These are phyloP conservation scores for Xylaria sp. DNA, from an alignment of 2,329 filamentous ascomycete genomes.

Conservation along the genomic window DNA sequence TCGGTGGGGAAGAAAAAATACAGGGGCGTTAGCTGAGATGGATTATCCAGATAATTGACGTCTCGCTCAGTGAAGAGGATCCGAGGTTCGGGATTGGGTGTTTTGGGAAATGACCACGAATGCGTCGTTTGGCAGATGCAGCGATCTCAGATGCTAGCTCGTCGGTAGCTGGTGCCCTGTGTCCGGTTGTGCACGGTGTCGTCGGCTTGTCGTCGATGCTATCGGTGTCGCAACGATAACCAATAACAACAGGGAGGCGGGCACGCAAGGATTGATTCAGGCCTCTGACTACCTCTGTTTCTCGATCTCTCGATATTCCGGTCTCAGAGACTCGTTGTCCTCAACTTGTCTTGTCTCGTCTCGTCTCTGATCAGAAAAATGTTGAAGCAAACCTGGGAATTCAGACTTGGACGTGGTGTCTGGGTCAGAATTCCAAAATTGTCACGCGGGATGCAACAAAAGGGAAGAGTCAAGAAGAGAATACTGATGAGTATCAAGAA, in stretches of 20 bases:
- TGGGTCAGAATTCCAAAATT: constrained; percentile 17
- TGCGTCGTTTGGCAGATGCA: constrained; percentile 38
- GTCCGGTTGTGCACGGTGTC: neutral
- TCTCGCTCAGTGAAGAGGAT: constrained; percentile 44
- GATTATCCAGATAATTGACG: constrained; percentile 39
- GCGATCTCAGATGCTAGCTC: constrained; percentile 26
- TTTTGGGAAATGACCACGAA: constrained; percentile 35
- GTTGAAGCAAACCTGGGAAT: constrained; percentile 26
- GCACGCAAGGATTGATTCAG: neutral
- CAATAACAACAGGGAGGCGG: constrained; percentile 8
- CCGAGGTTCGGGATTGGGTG: constrained; percentile 31
- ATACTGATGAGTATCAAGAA: constrained; percentile 35
- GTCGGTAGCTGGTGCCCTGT: constrained; percentile 8
- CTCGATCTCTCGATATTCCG: constrained; percentile 15
- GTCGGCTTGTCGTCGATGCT: neutral
- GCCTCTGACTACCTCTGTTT: constrained; percentile 2
- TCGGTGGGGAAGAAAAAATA: neutral
- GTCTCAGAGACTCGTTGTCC: constrained; percentile 20
- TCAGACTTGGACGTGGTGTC: constrained; percentile 8
- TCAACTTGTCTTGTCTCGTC: constrained; percentile 6
- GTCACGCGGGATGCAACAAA: constrained; percentile 28
- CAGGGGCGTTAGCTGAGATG: constrained; percentile 25
- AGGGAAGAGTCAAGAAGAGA: constrained; percentile 37
- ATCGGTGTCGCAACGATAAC: constrained; percentile 4
- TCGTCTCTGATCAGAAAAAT: constrained; percentile 15